Conservation (phyloP, 441 rosid genomes). For the Adansonia gregorii region DNA sequence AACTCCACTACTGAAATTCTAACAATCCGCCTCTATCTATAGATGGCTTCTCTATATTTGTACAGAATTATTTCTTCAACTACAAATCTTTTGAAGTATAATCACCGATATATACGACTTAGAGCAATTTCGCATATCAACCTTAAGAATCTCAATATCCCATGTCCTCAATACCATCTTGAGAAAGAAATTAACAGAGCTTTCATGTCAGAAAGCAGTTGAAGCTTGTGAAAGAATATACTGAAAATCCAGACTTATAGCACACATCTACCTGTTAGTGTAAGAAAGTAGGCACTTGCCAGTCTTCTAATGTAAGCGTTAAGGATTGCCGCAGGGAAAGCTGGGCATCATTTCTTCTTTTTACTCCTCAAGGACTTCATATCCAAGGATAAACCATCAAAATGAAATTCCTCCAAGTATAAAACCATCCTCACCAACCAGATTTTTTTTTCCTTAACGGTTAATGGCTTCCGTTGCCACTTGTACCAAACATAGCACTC, state of each 20-base stretch:
- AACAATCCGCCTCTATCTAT: slow-evolving; percentile 28
- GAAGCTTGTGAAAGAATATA: slow-evolving; percentile 32
- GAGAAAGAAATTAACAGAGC: slow-evolving; percentile 26
- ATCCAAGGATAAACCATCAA: slow-evolving; percentile 30
- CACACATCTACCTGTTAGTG: slow-evolving; percentile 39
- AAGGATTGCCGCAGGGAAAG: slow-evolving; percentile 24
- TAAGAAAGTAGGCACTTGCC: slow-evolving; percentile 18
- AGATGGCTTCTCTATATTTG: slow-evolving; percentile 28
- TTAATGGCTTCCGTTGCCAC: slow-evolving; percentile 79
- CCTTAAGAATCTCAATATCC: slow-evolving; percentile 15
- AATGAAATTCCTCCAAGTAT: slow-evolving; percentile 32
- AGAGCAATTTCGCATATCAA: slow-evolving; percentile 25
- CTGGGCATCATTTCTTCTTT: slow-evolving; percentile 27
- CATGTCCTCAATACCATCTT: slow-evolving; percentile 27
- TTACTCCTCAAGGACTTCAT: slow-evolving; percentile 21
- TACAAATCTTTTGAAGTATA: slow-evolving; percentile 26
- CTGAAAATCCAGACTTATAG: slow-evolving; percentile 29
- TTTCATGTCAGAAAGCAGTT: slow-evolving; percentile 36
- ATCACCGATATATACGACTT: slow-evolving; percentile 33
- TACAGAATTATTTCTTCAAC: slow-evolving; percentile 39
- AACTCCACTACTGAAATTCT: slow-evolving; percentile 28
- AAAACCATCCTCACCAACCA: slow-evolving; percentile 33
- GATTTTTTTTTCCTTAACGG: slow-evolving; percentile 46
- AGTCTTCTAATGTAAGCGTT: slow-evolving; percentile 27
- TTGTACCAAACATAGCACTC: slow-evolving; percentile 73